Evolutionary conservation across 768 basidiomycete species (phyloP).

Genomic region (Tylopilus rubrobrunneus): DNA sequence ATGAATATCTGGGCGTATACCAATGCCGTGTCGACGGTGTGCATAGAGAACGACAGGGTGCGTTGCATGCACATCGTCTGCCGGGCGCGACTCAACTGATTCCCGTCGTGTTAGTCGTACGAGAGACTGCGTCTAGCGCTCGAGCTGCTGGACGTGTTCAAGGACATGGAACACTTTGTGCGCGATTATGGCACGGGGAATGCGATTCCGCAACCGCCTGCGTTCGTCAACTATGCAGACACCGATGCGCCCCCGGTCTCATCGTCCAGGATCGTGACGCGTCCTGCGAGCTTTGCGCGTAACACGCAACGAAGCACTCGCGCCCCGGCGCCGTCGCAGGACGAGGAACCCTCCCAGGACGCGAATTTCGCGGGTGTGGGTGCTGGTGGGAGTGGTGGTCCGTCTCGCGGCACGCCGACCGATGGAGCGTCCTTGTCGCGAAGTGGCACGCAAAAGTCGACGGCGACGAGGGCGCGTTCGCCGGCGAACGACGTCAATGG

Average conservation of each 20-base stretch:
- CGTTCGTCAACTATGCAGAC: constrained; percentile 78
- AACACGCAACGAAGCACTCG: constrained; percentile 34
- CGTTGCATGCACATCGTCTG: constrained; percentile 19
- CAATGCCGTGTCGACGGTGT: constrained; percentile 91
- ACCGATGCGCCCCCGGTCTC: constrained; percentile 62
- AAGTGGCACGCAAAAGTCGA: constrained; percentile 29
- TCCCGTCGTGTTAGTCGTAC: constrained; percentile 64
- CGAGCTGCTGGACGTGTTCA: constrained; percentile 84
- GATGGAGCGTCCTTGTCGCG: constrained; percentile 29
- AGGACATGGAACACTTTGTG: constrained; percentile 88
- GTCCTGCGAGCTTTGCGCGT: constrained; percentile 52
- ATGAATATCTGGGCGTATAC: constrained; percentile 96
- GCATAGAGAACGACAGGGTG: constrained; percentile 89
- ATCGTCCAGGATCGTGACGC: constrained; percentile 53
- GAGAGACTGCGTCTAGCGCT: constrained; percentile 83
- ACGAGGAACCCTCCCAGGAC: constrained; percentile 52
- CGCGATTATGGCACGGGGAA: constrained; percentile 85
- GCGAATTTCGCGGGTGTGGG: constrained; percentile 62
- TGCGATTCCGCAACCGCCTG: constrained; percentile 82
- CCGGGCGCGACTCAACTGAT: not conserved
- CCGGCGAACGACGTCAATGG: constrained; percentile 32
- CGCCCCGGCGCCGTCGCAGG: constrained; percentile 26
- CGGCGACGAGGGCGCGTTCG: constrained; percentile 24
- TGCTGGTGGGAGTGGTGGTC: constrained; percentile 44
- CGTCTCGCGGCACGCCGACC: constrained; percentile 34